phyloP scores from a whole-genome alignment of 2,329 filamentous ascomycete genomes.

The Magnaporthiopsis rhizophila region DNA sequence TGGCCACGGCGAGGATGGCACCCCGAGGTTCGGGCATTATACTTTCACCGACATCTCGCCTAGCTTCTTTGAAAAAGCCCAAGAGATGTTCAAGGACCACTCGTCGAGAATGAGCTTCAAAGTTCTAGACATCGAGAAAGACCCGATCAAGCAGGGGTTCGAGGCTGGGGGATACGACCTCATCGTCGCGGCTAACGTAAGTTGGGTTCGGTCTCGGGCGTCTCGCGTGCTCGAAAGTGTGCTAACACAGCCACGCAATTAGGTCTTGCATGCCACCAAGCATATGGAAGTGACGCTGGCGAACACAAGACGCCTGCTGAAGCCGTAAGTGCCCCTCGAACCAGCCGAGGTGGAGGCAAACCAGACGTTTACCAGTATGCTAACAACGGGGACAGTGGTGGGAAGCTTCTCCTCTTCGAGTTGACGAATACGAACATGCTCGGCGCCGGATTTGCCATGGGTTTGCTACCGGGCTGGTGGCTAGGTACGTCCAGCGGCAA shows the following conservation, averaged over 20 bases:
- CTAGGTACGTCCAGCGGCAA: slow-evolving; percentile 11
- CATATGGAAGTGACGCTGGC: slow-evolving; percentile 17
- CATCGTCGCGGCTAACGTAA: slow-evolving; percentile 22
- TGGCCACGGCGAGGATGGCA: slow-evolving; percentile 5
- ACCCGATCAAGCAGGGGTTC: slow-evolving; percentile 20
- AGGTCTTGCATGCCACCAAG: slow-evolving; percentile 25
- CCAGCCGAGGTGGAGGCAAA: background rate
- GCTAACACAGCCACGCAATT: background rate
- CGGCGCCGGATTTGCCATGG: slow-evolving; percentile 17
- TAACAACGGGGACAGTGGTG: background rate
- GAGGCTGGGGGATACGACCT: slow-evolving; percentile 19
- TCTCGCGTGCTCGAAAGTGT: background rate
- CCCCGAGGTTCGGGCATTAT: slow-evolving; percentile 16
- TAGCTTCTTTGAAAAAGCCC: slow-evolving; percentile 27
- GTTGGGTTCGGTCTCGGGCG: background rate
- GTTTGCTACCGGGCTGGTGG: slow-evolving; percentile 24
- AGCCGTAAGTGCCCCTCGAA: slow-evolving; percentile 22
- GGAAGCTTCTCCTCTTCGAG: slow-evolving; percentile 15
- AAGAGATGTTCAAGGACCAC: slow-evolving; percentile 17
- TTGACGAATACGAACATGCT: slow-evolving; percentile 9
- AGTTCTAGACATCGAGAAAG: slow-evolving; percentile 25
- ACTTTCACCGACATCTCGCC: slow-evolving; percentile 32
- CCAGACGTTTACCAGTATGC: background rate
- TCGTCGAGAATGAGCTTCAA: slow-evolving; percentile 22
- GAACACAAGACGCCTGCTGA: slow-evolving; percentile 18